phyloP scores from a whole-genome alignment of 2,329 filamentous ascomycete species.

The Aspergillus ustus region DNA sequence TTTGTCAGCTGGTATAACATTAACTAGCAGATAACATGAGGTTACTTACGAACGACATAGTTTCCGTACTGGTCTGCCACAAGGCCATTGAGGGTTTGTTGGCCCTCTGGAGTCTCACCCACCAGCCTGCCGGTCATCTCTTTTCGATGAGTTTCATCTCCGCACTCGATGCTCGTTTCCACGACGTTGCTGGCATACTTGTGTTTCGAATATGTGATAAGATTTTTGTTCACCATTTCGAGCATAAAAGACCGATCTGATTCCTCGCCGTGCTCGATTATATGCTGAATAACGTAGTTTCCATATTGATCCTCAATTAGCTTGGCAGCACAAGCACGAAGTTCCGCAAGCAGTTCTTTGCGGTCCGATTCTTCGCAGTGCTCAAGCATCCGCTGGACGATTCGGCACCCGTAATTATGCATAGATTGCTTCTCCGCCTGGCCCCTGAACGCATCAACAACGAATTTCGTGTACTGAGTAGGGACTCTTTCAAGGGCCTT shows the following conservation, averaged over 20 bases:
- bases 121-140: conserved; percentile 70
- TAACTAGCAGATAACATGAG: neutral
- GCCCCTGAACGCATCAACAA: conserved; percentile 78
- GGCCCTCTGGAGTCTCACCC: conserved; percentile 65
- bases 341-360: conserved; percentile 73
- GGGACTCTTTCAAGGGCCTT: conserved; percentile 86
- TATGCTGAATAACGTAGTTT: conserved; percentile 95
- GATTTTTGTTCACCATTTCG: conserved; percentile 69
- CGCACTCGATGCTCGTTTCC: conserved; percentile 82
- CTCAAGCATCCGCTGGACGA: conserved; percentile 91
- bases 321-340: conserved; percentile 71
- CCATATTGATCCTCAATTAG: conserved; percentile 88
- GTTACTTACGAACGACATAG: conserved; percentile 87
- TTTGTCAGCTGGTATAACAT: conserved; percentile 31
- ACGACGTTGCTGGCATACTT: conserved; percentile 98
- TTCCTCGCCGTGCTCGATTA: conserved; percentile 76
- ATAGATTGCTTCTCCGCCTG: conserved; percentile 75
- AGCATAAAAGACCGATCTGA: conserved; percentile 77
- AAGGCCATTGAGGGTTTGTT: conserved; percentile 72
- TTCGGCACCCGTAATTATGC: conserved; percentile 86
- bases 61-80: conserved; percentile 94
- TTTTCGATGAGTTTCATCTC: conserved; percentile 69
- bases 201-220: conserved; percentile 82
- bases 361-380: conserved; percentile 74
- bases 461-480: conserved; percentile 77